Percentiles rank a stretch among this genome's conserved stretches.
These are phyloP conservation scores for Geosiphon pyriformis DNA, from an alignment of 192 early-diverging fungal species.

Conservation along the genomic window DNA sequence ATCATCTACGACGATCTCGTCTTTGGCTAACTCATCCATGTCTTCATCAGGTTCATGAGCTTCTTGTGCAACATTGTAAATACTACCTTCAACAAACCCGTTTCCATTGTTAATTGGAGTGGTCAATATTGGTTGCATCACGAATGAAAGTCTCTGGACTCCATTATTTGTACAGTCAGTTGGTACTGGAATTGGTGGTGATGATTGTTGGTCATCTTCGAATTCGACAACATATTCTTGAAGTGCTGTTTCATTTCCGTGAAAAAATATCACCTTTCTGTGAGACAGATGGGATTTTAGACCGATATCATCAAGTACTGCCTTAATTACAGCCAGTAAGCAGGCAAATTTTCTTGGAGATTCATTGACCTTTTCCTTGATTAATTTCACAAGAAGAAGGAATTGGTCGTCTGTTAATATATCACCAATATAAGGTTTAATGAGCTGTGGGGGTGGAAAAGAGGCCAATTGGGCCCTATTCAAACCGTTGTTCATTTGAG, in stretches of 20 bases:
- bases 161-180: neutral
- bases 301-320: conserved; percentile 16
- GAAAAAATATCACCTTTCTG: conserved; percentile 18
- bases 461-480: neutral
- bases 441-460: conserved; percentile 2
- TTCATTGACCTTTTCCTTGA: conserved; percentile 20
- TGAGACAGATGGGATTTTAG: conserved; percentile 10
- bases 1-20: conserved; percentile 14
- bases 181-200: neutral
- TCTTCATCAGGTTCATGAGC: conserved; percentile 18
- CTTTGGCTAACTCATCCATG: conserved; percentile 23
- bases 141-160: neutral
- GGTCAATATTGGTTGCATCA: neutral
- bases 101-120: neutral
- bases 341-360: conserved; percentile 17
- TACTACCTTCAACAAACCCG: no score
- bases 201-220: neutral
- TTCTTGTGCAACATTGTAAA: neutral
- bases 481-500: neutral
- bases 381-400: conserved; percentile 5
- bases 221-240: conserved; percentile 21
- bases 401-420: conserved; percentile 14
- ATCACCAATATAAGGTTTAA: conserved; percentile 21
- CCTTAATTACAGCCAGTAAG: conserved; percentile 6
- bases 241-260: neutral